These are phyloP conservation scores for Hemisphaericaspora nanyangensis DNA, from an alignment of 805 yeast genomes.

Conservation along the genomic window DNA sequence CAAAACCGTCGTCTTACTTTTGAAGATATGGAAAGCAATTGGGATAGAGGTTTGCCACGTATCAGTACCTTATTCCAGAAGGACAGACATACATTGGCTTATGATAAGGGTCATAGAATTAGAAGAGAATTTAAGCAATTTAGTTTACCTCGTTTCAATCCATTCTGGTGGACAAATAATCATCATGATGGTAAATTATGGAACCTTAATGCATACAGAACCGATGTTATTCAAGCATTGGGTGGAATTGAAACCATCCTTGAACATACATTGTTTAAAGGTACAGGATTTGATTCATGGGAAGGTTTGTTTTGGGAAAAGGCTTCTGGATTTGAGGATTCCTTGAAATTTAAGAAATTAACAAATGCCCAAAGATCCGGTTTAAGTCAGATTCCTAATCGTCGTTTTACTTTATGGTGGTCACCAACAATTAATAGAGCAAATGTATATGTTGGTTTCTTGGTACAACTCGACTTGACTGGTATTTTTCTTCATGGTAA, in stretches of 20 bases:
- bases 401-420: constrained; percentile 99
- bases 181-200: constrained; percentile 95
- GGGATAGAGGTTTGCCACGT: constrained; percentile 98
- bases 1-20: constrained; percentile 82
- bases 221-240: constrained; percentile 93
- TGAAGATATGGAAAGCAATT: constrained; percentile 89
- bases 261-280: constrained; percentile 92
- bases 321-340: constrained; percentile 95
- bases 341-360: constrained; percentile 87
- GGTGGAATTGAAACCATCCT: constrained; percentile 97
- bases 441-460: constrained; percentile 94
- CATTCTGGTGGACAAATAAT: constrained; percentile 95
- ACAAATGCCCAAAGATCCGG: constrained; percentile 98
- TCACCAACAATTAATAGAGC: constrained; percentile 98
- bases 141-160: constrained; percentile 68
- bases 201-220: constrained; percentile 88
- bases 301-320: constrained; percentile 99
- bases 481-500: constrained; percentile 97
- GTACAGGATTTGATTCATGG: constrained; percentile 97
- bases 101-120: constrained; percentile 88
- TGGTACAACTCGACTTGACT: constrained; percentile 92
- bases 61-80: constrained; percentile 92
- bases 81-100: constrained; percentile 90
- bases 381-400: constrained; percentile 92
- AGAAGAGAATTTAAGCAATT: constrained; percentile 76